Conservation (phyloP, 192 early-diverging fungal species). For the Coemansia sp. region DNA sequence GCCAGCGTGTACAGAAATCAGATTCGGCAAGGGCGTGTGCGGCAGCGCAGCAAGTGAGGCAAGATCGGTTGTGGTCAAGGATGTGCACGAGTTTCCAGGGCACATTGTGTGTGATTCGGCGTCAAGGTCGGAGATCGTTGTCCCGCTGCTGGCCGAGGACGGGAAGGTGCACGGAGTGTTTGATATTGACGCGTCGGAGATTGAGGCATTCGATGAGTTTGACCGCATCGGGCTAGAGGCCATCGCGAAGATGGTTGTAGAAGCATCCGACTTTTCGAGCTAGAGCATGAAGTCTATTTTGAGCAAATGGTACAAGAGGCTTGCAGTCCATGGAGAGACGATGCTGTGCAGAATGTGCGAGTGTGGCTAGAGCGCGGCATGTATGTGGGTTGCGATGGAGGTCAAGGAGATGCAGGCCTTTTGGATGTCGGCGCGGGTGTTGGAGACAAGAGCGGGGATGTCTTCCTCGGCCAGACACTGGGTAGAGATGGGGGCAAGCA, state of each 20-base stretch:
- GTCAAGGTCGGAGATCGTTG: constrained; percentile 82
- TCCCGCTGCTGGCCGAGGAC: constrained; percentile 64
- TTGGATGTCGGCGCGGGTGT: constrained; percentile 45
- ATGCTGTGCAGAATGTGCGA: not conserved
- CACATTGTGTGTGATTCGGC: constrained; percentile 93
- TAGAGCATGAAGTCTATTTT: not conserved
- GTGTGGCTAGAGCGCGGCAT: not conserved
- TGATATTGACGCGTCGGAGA: constrained; percentile 67
- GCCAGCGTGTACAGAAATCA: constrained; percentile 85
- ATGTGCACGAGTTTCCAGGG: constrained; percentile 81
- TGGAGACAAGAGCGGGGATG: constrained; percentile 42
- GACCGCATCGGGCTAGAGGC: constrained; percentile 67
- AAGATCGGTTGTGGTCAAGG: constrained; percentile 63
- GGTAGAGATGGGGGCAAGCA: constrained; percentile 50
- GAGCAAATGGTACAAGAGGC: not conserved
- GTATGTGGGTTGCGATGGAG: not conserved
- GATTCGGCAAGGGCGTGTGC: constrained; percentile 85
- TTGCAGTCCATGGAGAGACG: not conserved
- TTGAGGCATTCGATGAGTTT: constrained; percentile 66
- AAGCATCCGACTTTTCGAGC: constrained; percentile 43
- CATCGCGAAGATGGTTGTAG: constrained; percentile 61
- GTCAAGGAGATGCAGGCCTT: constrained; percentile 36
- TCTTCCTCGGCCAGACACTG: constrained; percentile 47
- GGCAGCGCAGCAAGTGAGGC: constrained; percentile 71
- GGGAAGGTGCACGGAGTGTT: constrained; percentile 64